These are phyloP conservation scores for Rhizopus delemar DNA, from an alignment of 371 early-diverging fungal genomes.

Conservation along the genomic window DNA sequence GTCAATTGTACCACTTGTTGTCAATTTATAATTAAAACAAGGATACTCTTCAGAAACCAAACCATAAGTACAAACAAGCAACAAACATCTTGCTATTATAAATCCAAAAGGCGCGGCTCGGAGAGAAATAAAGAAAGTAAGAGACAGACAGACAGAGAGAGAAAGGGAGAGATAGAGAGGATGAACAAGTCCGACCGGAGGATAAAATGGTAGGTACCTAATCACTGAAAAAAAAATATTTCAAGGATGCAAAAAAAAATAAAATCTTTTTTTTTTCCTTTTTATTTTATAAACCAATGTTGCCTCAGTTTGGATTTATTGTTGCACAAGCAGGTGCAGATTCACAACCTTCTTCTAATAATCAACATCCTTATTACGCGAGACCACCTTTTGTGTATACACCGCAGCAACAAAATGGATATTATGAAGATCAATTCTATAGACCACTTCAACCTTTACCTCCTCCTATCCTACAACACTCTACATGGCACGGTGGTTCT, in stretches of 20 bases:
- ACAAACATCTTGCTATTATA: too few species aligned
- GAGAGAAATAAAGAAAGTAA: too few species aligned
- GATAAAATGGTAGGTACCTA: too few species aligned
- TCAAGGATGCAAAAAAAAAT: too few species aligned
- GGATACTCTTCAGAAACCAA: too few species aligned
- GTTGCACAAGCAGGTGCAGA: slow-evolving; percentile 53
- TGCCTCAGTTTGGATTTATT: slow-evolving; percentile 60
- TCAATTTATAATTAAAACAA: too few species aligned
- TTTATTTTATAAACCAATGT: slow-evolving; percentile 46
- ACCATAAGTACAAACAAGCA: too few species aligned
- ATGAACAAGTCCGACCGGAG: too few species aligned
- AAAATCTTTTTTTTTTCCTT: slow-evolving; percentile 11
- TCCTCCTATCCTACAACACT: background rate
- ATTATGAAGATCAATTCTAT: slow-evolving; percentile 13
- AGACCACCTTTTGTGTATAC: slow-evolving; percentile 12
- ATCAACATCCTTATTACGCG: slow-evolving; percentile 8
- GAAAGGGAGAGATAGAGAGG: too few species aligned
- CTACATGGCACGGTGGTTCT: background rate
- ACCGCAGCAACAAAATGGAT: slow-evolving; percentile 4
- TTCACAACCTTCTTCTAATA: slow-evolving; percentile 21
- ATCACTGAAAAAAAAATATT: background rate
- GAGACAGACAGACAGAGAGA: too few species aligned
- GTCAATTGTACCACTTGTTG: too few species aligned
- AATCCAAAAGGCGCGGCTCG: too few species aligned
- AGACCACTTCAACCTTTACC: slow-evolving; percentile 22